Conservation (phyloP, 345 rosid species). For the Melaleuca quinquenervia region DNA sequence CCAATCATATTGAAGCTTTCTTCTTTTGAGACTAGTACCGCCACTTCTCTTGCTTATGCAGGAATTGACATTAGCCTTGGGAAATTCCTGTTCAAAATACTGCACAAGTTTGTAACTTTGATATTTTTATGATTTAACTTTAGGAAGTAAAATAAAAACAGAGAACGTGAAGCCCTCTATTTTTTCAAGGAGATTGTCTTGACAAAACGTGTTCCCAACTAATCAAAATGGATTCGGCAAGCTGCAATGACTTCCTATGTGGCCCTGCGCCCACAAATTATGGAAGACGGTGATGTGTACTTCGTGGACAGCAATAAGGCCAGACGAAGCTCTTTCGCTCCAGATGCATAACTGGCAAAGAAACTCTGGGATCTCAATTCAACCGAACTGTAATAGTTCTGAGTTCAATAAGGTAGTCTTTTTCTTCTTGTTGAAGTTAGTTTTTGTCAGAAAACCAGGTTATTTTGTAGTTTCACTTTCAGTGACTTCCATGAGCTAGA, state of each 20-base stretch:
- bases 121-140: too few species aligned
- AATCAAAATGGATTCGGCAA: not conserved
- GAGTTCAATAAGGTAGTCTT: not conserved
- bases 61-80: constrained; percentile 11
- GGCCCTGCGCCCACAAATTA: constrained; percentile 46
- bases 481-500: not conserved
- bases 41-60: constrained; percentile 4
- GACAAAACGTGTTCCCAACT: not conserved
- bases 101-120: constrained; percentile 16
- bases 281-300: constrained; percentile 35
- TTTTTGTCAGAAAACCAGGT: not conserved
- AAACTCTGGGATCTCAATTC: constrained; percentile 34
- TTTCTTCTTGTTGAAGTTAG: not conserved
- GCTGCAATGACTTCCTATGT: constrained; percentile 64
- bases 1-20: not conserved
- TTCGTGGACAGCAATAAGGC: constrained; percentile 34
- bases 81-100: constrained; percentile 25
- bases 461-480: not conserved
- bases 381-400: not conserved
- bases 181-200: not conserved
- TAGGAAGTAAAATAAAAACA: too few species aligned
- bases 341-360: constrained; percentile 29
- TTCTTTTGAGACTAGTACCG: not conserved
- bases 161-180: not conserved
- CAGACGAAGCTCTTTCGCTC: constrained; percentile 21